A percentile compares a stretch with the other conserved stretches of the same genome.
phyloP scores from a whole-genome alignment of 768 basidiomycete genomes.

The Pseudohyphozyma bogoriensis region DNA sequence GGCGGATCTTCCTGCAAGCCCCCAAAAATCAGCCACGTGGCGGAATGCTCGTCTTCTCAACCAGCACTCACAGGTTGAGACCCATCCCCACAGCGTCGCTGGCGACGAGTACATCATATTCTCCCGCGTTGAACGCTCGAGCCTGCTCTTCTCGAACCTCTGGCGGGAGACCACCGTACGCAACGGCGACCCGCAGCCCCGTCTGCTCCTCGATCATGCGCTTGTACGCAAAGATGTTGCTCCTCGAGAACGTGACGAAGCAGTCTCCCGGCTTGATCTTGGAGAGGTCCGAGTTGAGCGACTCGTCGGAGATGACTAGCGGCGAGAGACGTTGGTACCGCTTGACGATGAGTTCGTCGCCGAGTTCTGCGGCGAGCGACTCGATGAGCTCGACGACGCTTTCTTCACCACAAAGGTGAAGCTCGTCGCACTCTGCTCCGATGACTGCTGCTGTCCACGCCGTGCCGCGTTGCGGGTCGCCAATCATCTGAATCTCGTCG shows the following conservation, averaged over 20 bases:
- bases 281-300: constrained; percentile 52
- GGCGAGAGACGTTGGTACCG: constrained; percentile 84
- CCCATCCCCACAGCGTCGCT: constrained; percentile 98
- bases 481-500: constrained; percentile 95
- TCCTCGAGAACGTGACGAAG: constrained; percentile 72
- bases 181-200: constrained; percentile 73
- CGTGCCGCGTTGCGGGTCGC: constrained; percentile 62
- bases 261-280: constrained; percentile 74
- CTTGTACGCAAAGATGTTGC: constrained; percentile 67
- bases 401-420: constrained; percentile 94
- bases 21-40: background rate
- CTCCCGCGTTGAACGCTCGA: constrained; percentile 76
- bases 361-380: constrained; percentile 58
- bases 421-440: constrained; percentile 61
- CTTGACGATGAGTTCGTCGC: constrained; percentile 69
- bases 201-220: constrained; percentile 58
- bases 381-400: constrained; percentile 73
- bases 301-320: constrained; percentile 56
- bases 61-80: constrained; percentile 75
- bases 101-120: constrained; percentile 79
- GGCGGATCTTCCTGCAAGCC: constrained; percentile 76
- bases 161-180: constrained; percentile 83
- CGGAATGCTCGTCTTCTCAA: too few relatives aligned
- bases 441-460: constrained; percentile 77
- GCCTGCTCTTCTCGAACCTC: constrained; percentile 89